phyloP scores from a whole-genome alignment of 805 yeast species.

The Kluyveromyces nonfermentans region DNA sequence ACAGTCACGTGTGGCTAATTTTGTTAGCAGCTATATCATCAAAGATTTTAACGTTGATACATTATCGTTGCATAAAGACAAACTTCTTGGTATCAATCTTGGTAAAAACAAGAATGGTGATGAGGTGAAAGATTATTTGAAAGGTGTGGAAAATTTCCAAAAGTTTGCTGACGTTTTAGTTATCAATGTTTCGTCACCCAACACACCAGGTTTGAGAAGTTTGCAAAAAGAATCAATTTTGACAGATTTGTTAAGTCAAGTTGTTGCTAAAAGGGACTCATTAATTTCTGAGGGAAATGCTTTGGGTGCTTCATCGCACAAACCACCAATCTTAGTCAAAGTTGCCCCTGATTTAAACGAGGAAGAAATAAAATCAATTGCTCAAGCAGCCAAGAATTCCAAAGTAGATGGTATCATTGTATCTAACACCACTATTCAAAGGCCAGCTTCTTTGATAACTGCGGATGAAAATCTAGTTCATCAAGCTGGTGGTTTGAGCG shows the following conservation, averaged over 20 bases:
- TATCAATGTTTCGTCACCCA: constrained; percentile 88
- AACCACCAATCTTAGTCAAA: constrained; percentile 81
- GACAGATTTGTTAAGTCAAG: constrained; percentile 53
- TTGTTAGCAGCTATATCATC: constrained; percentile 19
- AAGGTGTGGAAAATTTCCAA: constrained; percentile 77
- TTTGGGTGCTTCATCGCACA: constrained; percentile 20
- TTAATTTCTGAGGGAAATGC: constrained; percentile 32
- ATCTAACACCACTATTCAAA: constrained; percentile 82
- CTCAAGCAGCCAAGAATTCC: constrained; percentile 65
- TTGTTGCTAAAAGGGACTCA: constrained; percentile 61
- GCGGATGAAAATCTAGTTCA: constrained; percentile 32
- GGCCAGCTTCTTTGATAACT: constrained; percentile 59
- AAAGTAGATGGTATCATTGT: constrained; percentile 86
- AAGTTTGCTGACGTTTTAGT: constrained; percentile 82
- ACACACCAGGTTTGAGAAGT: constrained; percentile 89
- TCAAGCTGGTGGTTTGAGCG: constrained; percentile 85
- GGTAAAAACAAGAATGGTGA: constrained; percentile 93
- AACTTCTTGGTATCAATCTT: constrained; percentile 69
- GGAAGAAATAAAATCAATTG: constrained; percentile 72
- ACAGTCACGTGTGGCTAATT: constrained; percentile 48
- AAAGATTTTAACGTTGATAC: constrained; percentile 20
- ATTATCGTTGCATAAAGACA: constrained; percentile 50
- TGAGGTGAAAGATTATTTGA: constrained; percentile 75
- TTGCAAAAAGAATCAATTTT: constrained; percentile 72
- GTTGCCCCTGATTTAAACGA: constrained; percentile 89